These are phyloP conservation scores for Vicia sativa DNA, from an alignment of 306 rosid genomes.

Conservation along the genomic window DNA sequence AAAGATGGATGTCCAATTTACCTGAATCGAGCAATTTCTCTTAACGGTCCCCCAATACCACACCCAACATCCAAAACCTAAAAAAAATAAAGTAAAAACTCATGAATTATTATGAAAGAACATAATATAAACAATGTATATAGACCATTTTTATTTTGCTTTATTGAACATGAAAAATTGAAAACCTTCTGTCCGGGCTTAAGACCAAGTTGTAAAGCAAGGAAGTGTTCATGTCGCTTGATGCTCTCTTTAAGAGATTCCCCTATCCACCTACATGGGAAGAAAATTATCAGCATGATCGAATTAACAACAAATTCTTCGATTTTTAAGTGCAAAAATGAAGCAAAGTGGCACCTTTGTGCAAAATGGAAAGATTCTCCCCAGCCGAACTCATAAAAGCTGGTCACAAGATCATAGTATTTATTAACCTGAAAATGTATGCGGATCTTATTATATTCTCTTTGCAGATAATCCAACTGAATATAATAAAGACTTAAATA, in stretches of 20 bases:
- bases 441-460: constrained; percentile 30
- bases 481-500: neutral
- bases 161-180: constrained; percentile 38
- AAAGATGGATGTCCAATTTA: constrained; percentile 34
- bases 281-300: constrained; percentile 22
- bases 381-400: constrained; percentile 99
- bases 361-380: constrained; percentile 99
- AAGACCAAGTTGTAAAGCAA: constrained; percentile 79
- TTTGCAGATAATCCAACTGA: constrained; percentile 25
- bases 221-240: constrained; percentile 94
- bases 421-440: constrained; percentile 75
- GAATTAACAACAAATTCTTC: constrained; percentile 7
- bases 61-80: constrained; percentile 97
- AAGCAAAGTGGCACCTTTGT: constrained; percentile 54
- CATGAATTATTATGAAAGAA: constrained; percentile 14
- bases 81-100: neutral
- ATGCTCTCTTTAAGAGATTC: constrained; percentile 94
- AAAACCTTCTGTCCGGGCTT: constrained; percentile 88
- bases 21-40: constrained; percentile 94
- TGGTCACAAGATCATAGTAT: constrained; percentile 89
- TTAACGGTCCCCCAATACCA: constrained; percentile 96
- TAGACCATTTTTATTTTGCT: constrained; percentile 12
- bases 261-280: constrained; percentile 68
- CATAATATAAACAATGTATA: neutral
- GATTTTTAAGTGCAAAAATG: constrained; percentile 16